phyloP scores from a whole-genome alignment of 768 basidiomycete genomes.

The Naganishia kalamii region DNA sequence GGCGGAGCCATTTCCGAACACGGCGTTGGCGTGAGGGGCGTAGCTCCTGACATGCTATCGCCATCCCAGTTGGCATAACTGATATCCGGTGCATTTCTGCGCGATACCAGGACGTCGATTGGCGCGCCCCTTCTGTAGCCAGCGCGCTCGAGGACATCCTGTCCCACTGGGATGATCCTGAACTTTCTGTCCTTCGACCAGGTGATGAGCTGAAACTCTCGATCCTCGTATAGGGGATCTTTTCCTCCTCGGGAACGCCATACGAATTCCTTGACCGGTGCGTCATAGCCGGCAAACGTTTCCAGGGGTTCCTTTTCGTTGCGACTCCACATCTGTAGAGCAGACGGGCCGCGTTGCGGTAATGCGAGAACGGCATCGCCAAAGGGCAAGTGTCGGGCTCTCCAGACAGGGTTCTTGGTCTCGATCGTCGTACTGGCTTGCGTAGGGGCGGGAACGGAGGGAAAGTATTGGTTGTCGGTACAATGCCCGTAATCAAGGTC shows the following conservation, averaged over 20 bases:
- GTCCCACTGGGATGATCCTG: slow-evolving; percentile 79
- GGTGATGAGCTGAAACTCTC: slow-evolving; percentile 60
- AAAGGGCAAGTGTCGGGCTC: slow-evolving; percentile 86
- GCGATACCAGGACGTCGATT: slow-evolving; percentile 45
- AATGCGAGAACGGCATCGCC: slow-evolving; percentile 79
- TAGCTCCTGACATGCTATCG: background rate
- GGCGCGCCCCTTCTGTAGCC: slow-evolving; percentile 46
- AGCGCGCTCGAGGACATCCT: slow-evolving; percentile 55
- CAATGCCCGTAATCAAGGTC: slow-evolving; percentile 29
- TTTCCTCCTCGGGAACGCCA: slow-evolving; percentile 64
- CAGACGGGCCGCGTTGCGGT: slow-evolving; percentile 78
- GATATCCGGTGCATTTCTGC: slow-evolving; percentile 43
- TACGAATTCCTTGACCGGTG: slow-evolving; percentile 96
- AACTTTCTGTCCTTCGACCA: slow-evolving; percentile 88
- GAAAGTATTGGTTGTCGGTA: slow-evolving; percentile 26
- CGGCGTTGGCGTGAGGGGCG: slow-evolving; percentile 9
- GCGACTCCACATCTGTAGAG: slow-evolving; percentile 72
- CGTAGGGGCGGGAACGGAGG: slow-evolving; percentile 31
- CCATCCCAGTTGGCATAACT: slow-evolving; percentile 37
- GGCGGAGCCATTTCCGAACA: background rate
- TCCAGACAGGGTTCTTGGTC: slow-evolving; percentile 87
- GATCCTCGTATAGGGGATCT: slow-evolving; percentile 55
- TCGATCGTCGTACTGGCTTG: slow-evolving; percentile 48
- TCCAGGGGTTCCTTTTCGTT: slow-evolving; percentile 53
- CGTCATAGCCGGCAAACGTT: slow-evolving; percentile 77